Evolutionary conservation across 73 alveolate genomes (phyloP).

Genomic region (Tetrahymena borealis): DNA sequence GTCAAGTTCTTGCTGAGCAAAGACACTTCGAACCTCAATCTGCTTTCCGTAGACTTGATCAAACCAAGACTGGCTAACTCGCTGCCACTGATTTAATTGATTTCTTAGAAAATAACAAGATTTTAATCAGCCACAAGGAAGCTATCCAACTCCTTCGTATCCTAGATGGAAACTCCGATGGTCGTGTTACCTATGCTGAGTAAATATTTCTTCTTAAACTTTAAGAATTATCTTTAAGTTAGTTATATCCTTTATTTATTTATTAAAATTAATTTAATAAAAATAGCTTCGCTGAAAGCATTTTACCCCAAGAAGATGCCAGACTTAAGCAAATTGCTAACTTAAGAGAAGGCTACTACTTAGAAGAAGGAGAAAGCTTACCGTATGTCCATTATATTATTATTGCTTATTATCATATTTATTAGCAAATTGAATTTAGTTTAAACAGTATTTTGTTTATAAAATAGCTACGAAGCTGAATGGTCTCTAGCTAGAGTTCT

Average conservation of each 20-base stretch:
- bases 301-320: neutral
- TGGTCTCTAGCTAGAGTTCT: constrained; percentile 34
- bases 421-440: neutral
- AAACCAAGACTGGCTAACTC: neutral
- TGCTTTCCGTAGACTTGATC: constrained; percentile 57
- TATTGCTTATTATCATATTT: neutral
- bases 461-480: constrained; percentile 35
- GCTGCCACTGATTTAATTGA: constrained; percentile 11
- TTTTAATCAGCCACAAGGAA: neutral
- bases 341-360: neutral
- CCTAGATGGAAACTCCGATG: constrained; percentile 5
- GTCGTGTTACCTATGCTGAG: constrained; percentile 16
- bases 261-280: neutral
- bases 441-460: neutral
- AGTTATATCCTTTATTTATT: no score
- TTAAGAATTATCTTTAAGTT: no score
- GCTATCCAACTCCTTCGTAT: neutral
- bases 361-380: constrained; percentile 2
- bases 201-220: neutral
- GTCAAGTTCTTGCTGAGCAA: constrained; percentile 48
- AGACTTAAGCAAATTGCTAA: neutral
- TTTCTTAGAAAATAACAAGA: constrained; percentile 8
- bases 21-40: constrained; percentile 64
- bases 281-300: neutral
- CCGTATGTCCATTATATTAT: no score